Percentiles rank a stretch among this genome's conserved stretches.
phyloP scores from a whole-genome alignment of 2,329 filamentous ascomycete genomes.

The Thelonectria discophora region DNA sequence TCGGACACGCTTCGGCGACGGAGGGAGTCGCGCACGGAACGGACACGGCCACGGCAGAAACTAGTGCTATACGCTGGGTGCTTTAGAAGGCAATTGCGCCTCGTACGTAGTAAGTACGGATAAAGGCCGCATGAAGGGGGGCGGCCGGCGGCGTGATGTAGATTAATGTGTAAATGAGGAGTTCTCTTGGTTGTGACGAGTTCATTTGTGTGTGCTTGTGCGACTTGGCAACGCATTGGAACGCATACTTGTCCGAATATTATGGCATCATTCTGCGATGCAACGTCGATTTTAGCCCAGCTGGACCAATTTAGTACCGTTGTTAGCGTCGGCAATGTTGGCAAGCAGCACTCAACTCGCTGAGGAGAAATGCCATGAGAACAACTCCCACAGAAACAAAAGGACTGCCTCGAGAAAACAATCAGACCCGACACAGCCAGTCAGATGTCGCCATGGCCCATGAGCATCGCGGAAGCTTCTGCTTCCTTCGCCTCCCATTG shows the following conservation, averaged over 20 bases:
- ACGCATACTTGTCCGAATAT: background rate
- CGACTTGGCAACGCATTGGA: too few species aligned
- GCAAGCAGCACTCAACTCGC: too few species aligned
- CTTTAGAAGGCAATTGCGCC: conserved; percentile 2
- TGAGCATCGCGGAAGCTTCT: background rate
- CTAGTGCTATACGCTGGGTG: background rate
- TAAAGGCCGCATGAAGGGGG: conserved; percentile 15
- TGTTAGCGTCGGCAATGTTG: too few species aligned
- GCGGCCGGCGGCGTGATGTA: conserved; percentile 9
- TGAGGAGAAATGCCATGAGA: too few species aligned
- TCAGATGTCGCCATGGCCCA: background rate
- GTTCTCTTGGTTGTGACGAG: too few species aligned
- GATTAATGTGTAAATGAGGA: conserved; percentile 12
- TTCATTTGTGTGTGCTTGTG: too few species aligned
- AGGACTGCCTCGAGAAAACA: conserved; percentile 2
- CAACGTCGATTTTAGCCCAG: background rate
- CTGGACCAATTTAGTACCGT: too few species aligned
- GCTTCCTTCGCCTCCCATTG: background rate
- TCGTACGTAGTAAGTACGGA: too few species aligned
- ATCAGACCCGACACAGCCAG: background rate
- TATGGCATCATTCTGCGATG: background rate
- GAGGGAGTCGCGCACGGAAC: conserved; percentile 15
- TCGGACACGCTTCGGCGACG: background rate
- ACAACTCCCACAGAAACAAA: background rate
- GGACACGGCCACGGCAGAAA: background rate